phyloP scores from a whole-genome alignment of 805 yeast species.

The Metschnikowia dekortorum region DNA sequence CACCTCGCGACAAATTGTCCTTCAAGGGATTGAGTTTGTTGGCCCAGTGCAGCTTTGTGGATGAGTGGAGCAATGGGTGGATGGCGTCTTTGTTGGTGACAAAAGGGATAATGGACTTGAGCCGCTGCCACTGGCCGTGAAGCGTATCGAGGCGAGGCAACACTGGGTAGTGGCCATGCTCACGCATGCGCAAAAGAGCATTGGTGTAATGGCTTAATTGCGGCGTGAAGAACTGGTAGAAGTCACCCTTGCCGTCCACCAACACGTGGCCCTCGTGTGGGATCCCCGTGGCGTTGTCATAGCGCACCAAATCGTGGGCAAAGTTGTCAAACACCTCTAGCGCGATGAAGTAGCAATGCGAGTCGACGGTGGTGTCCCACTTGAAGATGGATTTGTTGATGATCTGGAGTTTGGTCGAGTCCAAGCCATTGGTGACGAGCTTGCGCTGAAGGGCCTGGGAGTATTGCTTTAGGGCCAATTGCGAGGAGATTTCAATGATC shows the following conservation, averaged over 20 bases:
- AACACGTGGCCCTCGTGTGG: conserved; percentile 79
- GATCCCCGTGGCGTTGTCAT: conserved; percentile 59
- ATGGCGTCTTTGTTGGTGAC: conserved; percentile 26
- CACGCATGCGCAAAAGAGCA: conserved; percentile 53
- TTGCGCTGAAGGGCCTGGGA: conserved; percentile 31
- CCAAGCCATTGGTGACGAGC: conserved; percentile 40
- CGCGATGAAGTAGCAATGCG: conserved; percentile 75
- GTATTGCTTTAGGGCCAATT: conserved; percentile 56
- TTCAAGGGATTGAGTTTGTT: conserved; percentile 60
- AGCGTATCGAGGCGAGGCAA: conserved; percentile 21
- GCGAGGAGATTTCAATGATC: conserved; percentile 66
- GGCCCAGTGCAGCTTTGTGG: conserved; percentile 36
- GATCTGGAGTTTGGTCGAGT: conserved; percentile 53
- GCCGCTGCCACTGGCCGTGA: conserved; percentile 22
- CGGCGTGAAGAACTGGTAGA: conserved; percentile 66
- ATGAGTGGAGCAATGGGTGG: conserved; percentile 61
- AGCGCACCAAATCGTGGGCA: conserved; percentile 75
- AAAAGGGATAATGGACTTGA: conserved; percentile 29
- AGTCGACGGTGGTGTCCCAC: conserved; percentile 57
- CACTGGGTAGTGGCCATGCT: conserved; percentile 39
- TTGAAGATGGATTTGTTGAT: conserved; percentile 73
- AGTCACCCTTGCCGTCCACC: conserved; percentile 68
- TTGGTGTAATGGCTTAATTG: conserved; percentile 54
- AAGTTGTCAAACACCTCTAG: conserved; percentile 82
- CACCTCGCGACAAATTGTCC: conserved; percentile 65